Percentiles rank a stretch among this genome's conserved stretches.
These are phyloP conservation scores for Lipomyces mesembrius DNA, from an alignment of 805 yeast genomes.

Conservation along the genomic window DNA sequence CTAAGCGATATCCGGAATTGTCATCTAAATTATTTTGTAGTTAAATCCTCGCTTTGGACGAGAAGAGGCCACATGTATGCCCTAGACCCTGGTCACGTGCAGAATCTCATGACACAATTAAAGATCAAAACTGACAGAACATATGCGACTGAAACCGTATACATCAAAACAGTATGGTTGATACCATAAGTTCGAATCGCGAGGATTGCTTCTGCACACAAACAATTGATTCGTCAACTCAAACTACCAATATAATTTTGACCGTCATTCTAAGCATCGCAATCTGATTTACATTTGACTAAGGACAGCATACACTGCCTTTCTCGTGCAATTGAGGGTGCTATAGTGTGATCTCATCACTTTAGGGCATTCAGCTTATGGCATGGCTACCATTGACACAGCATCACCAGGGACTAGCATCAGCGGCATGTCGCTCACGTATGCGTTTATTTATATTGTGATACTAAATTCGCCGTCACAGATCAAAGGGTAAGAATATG, in stretches of 20 bases:
- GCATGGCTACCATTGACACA: constrained; percentile 14
- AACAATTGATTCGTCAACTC: not conserved
- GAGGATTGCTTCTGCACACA: too few relatives aligned
- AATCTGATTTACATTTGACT: not conserved
- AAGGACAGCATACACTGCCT: not conserved
- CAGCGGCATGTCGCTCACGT: not conserved
- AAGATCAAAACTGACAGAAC: not conserved
- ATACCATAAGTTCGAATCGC: not conserved
- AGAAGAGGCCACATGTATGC: too few relatives aligned
- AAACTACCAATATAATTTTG: too few relatives aligned
- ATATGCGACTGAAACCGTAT: not conserved
- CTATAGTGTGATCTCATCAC: not conserved
- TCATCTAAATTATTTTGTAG: too few relatives aligned
- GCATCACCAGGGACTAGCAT: not conserved
- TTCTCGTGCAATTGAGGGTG: not conserved
- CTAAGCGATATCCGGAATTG: too few relatives aligned
- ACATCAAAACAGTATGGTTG: not conserved
- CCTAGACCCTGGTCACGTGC: too few relatives aligned
- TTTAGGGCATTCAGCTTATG: constrained; percentile 1
- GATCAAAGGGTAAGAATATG: not conserved
- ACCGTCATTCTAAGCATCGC: not conserved
- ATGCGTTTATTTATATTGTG: not conserved
- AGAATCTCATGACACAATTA: too few relatives aligned
- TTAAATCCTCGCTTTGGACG: too few relatives aligned
- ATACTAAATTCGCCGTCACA: not conserved